A percentile compares a stretch with the other conserved stretches of the same genome.
These are phyloP conservation scores for Paraconiothyrium sp. DNA, from an alignment of 2,329 filamentous ascomycete genomes.

Conservation along the genomic window DNA sequence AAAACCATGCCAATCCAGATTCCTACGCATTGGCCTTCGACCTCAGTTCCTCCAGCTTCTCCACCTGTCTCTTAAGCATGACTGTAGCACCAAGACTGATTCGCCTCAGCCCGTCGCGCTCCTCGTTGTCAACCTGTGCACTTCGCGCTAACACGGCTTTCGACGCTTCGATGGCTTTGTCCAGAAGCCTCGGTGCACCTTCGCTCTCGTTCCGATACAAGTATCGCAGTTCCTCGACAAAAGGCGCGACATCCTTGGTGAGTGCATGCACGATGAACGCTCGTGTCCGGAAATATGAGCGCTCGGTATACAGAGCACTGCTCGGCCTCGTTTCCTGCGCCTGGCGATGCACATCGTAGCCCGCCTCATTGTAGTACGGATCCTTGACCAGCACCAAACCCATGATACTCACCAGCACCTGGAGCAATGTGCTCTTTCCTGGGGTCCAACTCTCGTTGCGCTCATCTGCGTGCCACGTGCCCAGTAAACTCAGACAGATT, in stretches of 20 bases:
- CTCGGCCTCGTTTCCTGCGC: slow-evolving; percentile 58
- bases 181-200: slow-evolving; percentile 52
- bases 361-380: slow-evolving; percentile 72
- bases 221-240: slow-evolving; percentile 63
- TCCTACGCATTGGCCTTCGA: slow-evolving; percentile 53
- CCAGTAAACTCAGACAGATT: slow-evolving; percentile 67
- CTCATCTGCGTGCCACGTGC: slow-evolving; percentile 66
- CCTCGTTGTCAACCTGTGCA: slow-evolving; percentile 33
- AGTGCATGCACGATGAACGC: slow-evolving; percentile 62
- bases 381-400: slow-evolving; percentile 67
- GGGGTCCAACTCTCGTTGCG: slow-evolving; percentile 64
- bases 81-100: slow-evolving; percentile 60
- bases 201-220: slow-evolving; percentile 56
- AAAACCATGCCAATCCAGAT: background rate
- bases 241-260: slow-evolving; percentile 52
- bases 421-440: slow-evolving; percentile 63
- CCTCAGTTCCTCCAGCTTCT: slow-evolving; percentile 45
- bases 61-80: slow-evolving; percentile 52
- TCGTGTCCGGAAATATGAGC: slow-evolving; percentile 62
- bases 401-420: slow-evolving; percentile 66
- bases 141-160: slow-evolving; percentile 54
- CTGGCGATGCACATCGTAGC: slow-evolving; percentile 63
- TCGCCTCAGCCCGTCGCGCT: slow-evolving; percentile 56
- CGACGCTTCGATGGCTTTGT: slow-evolving; percentile 55
- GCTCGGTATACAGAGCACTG: slow-evolving; percentile 62